These are phyloP conservation scores for Herpotrichia juniperi DNA, from an alignment of 2,329 filamentous ascomycete species.

Conservation along the genomic window DNA sequence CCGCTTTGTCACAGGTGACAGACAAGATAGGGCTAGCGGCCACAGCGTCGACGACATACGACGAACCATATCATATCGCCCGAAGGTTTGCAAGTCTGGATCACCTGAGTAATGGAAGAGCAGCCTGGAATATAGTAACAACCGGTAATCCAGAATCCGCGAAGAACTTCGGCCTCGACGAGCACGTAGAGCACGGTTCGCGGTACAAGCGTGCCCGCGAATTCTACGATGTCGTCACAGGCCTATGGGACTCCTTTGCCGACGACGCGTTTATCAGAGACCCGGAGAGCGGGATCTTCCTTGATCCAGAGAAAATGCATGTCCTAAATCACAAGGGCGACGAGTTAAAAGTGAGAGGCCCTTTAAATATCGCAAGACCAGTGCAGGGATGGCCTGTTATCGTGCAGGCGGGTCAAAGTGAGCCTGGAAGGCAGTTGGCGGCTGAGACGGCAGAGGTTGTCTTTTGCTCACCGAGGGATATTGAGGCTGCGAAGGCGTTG, in stretches of 20 bases:
- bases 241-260: constrained; percentile 61
- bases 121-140: constrained; percentile 63
- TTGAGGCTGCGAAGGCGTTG: constrained; percentile 54
- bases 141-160: constrained; percentile 60
- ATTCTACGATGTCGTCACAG: constrained; percentile 61
- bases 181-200: constrained; percentile 57
- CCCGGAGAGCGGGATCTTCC: constrained; percentile 54
- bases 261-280: constrained; percentile 62
- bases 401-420: constrained; percentile 61
- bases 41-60: constrained; percentile 62
- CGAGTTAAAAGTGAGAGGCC: constrained; percentile 54
- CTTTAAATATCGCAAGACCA: constrained; percentile 60
- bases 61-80: constrained; percentile 61
- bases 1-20: constrained; percentile 57
- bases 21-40: constrained; percentile 59
- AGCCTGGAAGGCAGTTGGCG: constrained; percentile 58
- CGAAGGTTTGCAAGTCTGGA: constrained; percentile 61
- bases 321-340: constrained; percentile 57
- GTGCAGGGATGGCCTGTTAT: constrained; percentile 64
- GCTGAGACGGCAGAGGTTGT: constrained; percentile 61
- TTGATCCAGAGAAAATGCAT: constrained; percentile 61
- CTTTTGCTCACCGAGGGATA: constrained; percentile 57
- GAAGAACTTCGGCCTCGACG: constrained; percentile 59
- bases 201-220: constrained; percentile 59
- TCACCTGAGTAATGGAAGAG: constrained; percentile 57